These are phyloP conservation scores for Ophiostoma sp. DNA, from an alignment of 2,329 filamentous ascomycete genomes.

Conservation along the genomic window DNA sequence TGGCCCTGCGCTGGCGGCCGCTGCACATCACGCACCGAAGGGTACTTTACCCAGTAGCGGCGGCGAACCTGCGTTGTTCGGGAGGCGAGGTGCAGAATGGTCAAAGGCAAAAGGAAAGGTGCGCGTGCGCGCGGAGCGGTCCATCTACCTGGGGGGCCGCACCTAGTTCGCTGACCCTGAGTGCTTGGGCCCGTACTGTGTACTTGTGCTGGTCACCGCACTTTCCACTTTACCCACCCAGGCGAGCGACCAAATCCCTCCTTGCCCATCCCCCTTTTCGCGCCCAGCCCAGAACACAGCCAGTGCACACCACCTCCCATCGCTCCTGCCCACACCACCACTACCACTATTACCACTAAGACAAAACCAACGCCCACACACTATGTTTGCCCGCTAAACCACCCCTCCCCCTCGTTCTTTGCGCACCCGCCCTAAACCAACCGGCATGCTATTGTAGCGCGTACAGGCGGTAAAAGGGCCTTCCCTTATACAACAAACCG, in stretches of 20 bases:
- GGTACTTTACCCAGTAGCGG: constrained; percentile 7
- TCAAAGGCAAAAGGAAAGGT: not conserved
- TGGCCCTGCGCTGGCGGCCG: constrained; percentile 1
- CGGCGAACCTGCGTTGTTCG: not conserved
- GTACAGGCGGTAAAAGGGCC: not conserved
- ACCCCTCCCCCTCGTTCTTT: constrained; percentile 18
- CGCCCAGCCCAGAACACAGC: constrained; percentile 7
- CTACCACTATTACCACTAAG: not conserved
- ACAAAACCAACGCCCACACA: not conserved
- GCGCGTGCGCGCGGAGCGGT: constrained; percentile 25
- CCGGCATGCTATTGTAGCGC: constrained; percentile 1
- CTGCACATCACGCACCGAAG: not conserved
- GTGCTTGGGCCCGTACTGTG: constrained; percentile 22
- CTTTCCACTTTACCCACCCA: not conserved
- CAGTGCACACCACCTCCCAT: constrained; percentile 10
- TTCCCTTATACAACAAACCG: not conserved
- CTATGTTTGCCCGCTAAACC: constrained; percentile 9
- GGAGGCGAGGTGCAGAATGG: not conserved
- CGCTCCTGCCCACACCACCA: constrained; percentile 12
- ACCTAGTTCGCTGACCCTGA: constrained; percentile 13
- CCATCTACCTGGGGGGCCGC: constrained; percentile 29
- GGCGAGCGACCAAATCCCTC: not conserved
- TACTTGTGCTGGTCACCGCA: constrained; percentile 14
- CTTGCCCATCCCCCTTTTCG: not conserved
- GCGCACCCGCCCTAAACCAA: not conserved